Evolutionary conservation across 805 yeast genomes (phyloP), one percentile per base, ranked within the genome.

Genomic region (Yarrowia deformans): DNA sequence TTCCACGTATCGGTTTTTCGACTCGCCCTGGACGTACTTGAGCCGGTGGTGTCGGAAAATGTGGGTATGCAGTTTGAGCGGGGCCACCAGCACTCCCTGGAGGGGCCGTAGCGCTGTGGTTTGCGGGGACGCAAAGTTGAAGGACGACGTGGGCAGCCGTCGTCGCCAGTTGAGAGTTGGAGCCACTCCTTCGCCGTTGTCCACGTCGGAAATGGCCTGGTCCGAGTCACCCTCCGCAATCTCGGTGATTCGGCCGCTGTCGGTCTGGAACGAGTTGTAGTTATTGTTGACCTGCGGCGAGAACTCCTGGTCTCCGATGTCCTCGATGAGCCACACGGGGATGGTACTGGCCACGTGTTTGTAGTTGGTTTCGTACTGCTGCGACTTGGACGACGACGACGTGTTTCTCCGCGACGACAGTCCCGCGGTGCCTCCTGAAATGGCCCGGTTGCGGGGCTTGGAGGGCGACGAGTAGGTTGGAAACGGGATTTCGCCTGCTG

Each of bases 301-400:
- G 6, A 45, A 18, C n/a, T 48, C 68, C 46, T 63, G 48, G 68
- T 49, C 56, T 10, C 68, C 68, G 8, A 50, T 48, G 8, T 58
- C 52, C 32, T 69, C 70, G 10, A 64, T 58, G 39, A 69, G 39
- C 70, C 70, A 67, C 19, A 67, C 70, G 16, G 70, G 70, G n/a
- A 69, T 42, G 19, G 70, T 67, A n/a, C 58, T 49, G 12, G 69
- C 70, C 29, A 67, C 66, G 55, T 67, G 69, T 68, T 61, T 61
- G 67, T 69, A 69, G 70, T 68, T 48, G 23, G 63, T 49, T 32
- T 37, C 63, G 19, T 55, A 52, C 35, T 34, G 46, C 8, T 63
- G 68, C 34, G 68, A 63, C 37, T 35, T 46, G 1, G 52, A 64
- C 4, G 50, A 67, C 6, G 63, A 50, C 23, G 48, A 45, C 37